Evolutionary conservation across 805 yeast species (phyloP).

Genomic region (Yamadazyma tumulicola): DNA sequence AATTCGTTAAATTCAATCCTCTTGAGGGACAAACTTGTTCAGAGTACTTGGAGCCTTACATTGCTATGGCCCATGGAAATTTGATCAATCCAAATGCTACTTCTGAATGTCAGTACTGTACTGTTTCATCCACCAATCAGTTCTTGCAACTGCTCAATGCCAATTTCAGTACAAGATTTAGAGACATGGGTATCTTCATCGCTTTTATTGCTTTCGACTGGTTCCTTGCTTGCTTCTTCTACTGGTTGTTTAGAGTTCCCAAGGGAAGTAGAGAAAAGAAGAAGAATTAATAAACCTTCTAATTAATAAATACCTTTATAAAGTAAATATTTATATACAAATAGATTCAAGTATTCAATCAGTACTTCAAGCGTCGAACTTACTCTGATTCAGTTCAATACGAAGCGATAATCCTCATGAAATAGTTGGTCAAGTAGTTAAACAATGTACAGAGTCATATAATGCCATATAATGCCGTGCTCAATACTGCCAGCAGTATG

Average conservation of each 20-base stretch:
- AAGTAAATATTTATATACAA: no score
- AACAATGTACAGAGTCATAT: no score
- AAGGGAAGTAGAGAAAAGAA: constrained; percentile 35
- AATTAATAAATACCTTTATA: no score
- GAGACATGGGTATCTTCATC: constrained; percentile 57
- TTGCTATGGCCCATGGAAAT: constrained; percentile 41
- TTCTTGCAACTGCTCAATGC: constrained; percentile 50
- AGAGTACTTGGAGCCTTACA: constrained; percentile 24
- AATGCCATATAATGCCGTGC: no score
- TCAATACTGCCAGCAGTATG: neutral
- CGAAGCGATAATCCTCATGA: no score
- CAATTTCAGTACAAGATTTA: constrained; percentile 52
- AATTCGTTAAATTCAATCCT: constrained; percentile 20
- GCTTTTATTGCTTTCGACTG: constrained; percentile 35
- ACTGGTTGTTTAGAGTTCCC: constrained; percentile 76
- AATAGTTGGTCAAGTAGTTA: no score
- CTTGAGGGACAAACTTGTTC: constrained; percentile 28
- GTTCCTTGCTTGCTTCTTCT: constrained; percentile 29
- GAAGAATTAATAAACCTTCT: no score
- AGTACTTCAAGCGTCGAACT: no score
- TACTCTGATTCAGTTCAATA: no score
- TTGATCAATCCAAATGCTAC: constrained; percentile 43
- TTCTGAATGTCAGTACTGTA: constrained; percentile 61
- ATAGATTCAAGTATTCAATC: no score
- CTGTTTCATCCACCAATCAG: constrained; percentile 52